Percentiles rank a stretch among this genome's conserved stretches.
Conservation (phyloP, 2,329 filamentous ascomycete genomes). For the Colletotrichum shisoi region DNA sequence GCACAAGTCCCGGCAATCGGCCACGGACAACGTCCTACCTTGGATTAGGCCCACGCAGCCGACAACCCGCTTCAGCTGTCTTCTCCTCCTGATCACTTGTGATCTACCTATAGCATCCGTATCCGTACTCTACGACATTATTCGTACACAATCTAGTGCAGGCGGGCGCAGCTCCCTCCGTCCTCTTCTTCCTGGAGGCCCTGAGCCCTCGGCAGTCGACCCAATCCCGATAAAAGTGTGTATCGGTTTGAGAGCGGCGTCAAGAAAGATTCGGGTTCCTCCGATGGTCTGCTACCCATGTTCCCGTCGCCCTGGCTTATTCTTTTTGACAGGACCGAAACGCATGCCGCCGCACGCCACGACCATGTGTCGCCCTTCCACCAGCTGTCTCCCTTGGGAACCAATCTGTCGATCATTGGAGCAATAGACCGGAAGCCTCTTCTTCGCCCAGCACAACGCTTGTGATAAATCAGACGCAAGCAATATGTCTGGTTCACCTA, state of each 20-base stretch:
- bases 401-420: background rate
- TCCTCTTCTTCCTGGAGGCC: constrained; percentile 4
- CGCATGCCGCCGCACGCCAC: constrained; percentile 8
- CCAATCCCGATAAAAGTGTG: constrained; percentile 20
- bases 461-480: constrained; percentile 6
- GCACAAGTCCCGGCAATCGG: constrained; percentile 33
- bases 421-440: background rate
- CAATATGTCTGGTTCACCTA: constrained; percentile 26
- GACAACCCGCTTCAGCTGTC: background rate
- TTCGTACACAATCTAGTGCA: background rate
- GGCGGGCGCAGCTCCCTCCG: background rate
- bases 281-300: constrained; percentile 9
- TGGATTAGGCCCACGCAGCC: constrained; percentile 18
- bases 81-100: constrained; percentile 6
- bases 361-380: background rate
- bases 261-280: background rate
- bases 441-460: background rate
- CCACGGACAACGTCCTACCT: constrained; percentile 19
- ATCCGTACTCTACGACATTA: too few relatives aligned
- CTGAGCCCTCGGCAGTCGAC: constrained; percentile 21
- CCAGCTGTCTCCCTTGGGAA: background rate
- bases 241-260: constrained; percentile 13
- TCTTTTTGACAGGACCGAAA: background rate
- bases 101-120: background rate
- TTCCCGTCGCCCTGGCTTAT: constrained; percentile 7